phyloP scores from a whole-genome alignment of 202 grass and related monocot species.

The Panicum hallii region DNA sequence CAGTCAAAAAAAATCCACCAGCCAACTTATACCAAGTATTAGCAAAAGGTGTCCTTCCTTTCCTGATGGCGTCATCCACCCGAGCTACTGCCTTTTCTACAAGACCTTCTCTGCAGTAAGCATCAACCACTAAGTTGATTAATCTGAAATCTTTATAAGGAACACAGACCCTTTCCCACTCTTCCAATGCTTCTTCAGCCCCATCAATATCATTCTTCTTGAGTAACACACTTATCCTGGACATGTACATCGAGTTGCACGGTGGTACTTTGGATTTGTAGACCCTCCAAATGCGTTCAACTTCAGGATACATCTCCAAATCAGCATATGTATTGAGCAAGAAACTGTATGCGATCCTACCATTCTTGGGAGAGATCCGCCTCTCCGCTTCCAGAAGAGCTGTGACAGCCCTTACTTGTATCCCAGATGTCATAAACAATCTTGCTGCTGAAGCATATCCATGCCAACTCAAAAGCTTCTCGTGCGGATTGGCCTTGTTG shows the following conservation, averaged over 20 bases:
- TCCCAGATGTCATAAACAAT: constrained; percentile 57
- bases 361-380: constrained; percentile 41
- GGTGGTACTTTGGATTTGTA: constrained; percentile 60
- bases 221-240: constrained; percentile 62
- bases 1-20: constrained; percentile 57
- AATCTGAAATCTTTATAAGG: constrained; percentile 57
- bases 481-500: constrained; percentile 52
- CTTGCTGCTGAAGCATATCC: constrained; percentile 54
- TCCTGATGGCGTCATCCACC: constrained; percentile 59
- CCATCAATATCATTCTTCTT: constrained; percentile 63
- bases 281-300: constrained; percentile 65
- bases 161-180: constrained; percentile 58
- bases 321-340: constrained; percentile 58
- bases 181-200: constrained; percentile 65
- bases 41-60: constrained; percentile 63
- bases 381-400: constrained; percentile 67
- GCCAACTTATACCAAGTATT: constrained; percentile 78
- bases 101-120: constrained; percentile 60
- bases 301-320: constrained; percentile 55
- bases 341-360: constrained; percentile 57
- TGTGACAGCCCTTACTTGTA: constrained; percentile 47
- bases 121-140: constrained; percentile 64
- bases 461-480: constrained; percentile 68
- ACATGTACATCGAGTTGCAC: constrained; percentile 68
- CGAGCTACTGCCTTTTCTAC: constrained; percentile 73